Conservation (phyloP, 805 yeast genomes). For the Kluyveromyces nonfermentans region DNA sequence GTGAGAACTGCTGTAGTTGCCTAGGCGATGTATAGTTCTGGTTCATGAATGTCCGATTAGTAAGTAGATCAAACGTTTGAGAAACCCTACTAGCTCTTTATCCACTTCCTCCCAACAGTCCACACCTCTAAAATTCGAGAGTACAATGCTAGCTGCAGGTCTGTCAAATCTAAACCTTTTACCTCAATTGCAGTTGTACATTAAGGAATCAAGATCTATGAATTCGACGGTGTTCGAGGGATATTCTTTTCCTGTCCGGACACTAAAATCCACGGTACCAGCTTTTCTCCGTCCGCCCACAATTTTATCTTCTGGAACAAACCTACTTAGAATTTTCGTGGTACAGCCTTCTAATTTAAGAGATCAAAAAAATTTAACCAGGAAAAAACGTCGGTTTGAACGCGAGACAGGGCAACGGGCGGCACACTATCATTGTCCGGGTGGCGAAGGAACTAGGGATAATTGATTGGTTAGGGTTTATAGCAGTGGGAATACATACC, state of each 20-base stretch:
- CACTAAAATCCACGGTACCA: neutral
- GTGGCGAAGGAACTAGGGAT: neutral
- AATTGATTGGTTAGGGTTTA: neutral
- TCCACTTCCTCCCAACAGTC: neutral
- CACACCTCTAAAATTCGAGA: neutral
- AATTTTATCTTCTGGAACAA: neutral
- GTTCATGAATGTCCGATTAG: neutral
- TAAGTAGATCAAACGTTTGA: neutral
- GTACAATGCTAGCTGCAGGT: neutral
- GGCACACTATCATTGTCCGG: neutral
- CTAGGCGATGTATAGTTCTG: neutral
- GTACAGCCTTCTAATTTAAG: neutral
- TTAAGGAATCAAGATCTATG: neutral
- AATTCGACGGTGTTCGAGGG: constrained; percentile 1
- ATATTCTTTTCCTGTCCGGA: neutral
- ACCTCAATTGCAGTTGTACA: neutral
- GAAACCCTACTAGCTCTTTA: neutral
- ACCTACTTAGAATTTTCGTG: neutral
- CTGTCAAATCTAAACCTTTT: neutral
- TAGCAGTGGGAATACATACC: neutral
- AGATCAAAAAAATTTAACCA: neutral
- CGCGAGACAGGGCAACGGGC: neutral
- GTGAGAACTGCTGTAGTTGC: neutral
- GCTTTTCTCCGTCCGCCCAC: neutral
- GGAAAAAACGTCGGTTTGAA: neutral